Evolutionary conservation across 768 basidiomycete genomes (phyloP).

Genomic region (Amanita pallidorosea): DNA sequence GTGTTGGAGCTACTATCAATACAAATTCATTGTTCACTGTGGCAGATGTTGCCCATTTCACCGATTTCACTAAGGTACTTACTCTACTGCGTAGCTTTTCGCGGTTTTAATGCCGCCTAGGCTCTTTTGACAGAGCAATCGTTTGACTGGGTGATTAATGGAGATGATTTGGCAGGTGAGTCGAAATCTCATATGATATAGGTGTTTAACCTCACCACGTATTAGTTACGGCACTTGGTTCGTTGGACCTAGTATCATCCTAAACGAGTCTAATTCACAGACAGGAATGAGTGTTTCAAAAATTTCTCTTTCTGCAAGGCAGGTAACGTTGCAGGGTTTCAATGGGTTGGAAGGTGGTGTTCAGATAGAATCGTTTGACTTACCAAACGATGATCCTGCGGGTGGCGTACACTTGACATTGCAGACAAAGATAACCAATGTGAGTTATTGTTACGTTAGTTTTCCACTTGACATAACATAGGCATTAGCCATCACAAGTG

Average conservation of each 20-base stretch:
- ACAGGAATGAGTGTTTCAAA: conserved; percentile 48
- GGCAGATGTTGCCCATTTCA: conserved; percentile 41
- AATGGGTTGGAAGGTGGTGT: conserved; percentile 57
- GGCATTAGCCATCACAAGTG: conserved; percentile 57
- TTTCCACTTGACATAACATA: conserved; percentile 1
- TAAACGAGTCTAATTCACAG: neutral
- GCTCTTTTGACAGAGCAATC: conserved; percentile 49
- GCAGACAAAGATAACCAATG: conserved; percentile 48
- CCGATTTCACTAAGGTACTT: conserved; percentile 53
- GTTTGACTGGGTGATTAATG: conserved; percentile 63
- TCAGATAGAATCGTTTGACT: conserved; percentile 53
- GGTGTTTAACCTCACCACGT: conserved; percentile 1
- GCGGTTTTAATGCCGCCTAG: conserved; percentile 14
- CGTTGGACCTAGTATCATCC: conserved; percentile 4
- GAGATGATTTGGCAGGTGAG: conserved; percentile 50
- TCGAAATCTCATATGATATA: neutral
- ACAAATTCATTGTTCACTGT: conserved; percentile 46
- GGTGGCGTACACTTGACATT: conserved; percentile 64
- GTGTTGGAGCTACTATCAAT: conserved; percentile 52
- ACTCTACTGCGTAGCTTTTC: neutral
- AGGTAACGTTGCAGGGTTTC: conserved; percentile 58
- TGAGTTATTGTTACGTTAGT: conserved; percentile 18
- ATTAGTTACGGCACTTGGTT: conserved; percentile 50
- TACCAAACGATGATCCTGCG: conserved; percentile 58
- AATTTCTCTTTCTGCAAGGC: conserved; percentile 44